Evolutionary conservation across 2,329 filamentous ascomycete species (phyloP).

Genomic region (Fusarium cicatricum): DNA sequence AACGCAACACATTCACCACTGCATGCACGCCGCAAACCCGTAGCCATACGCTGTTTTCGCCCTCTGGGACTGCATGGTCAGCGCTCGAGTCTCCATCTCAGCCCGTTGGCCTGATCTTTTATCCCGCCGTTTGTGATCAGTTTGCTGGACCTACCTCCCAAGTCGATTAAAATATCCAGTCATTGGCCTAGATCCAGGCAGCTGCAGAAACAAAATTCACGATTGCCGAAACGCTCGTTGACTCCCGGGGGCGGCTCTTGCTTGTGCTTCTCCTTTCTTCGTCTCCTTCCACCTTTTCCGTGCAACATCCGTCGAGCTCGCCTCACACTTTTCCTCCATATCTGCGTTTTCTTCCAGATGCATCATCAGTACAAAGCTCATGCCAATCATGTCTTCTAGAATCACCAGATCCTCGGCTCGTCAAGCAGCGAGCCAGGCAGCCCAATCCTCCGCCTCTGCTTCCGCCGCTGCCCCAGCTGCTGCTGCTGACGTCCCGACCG

Average conservation of each 20-base stretch:
- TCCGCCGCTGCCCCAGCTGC: slow-evolving; percentile 50
- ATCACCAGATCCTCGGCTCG: slow-evolving; percentile 94
- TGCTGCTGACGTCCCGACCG: slow-evolving; percentile 50
- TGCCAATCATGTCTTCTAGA: slow-evolving; percentile 91
- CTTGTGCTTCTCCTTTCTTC: slow-evolving; percentile 27
- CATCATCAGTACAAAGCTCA: slow-evolving; percentile 43
- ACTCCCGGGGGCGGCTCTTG: slow-evolving; percentile 20
- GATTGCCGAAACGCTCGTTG: slow-evolving; percentile 28
- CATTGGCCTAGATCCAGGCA: slow-evolving; percentile 9
- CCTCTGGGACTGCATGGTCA: background rate
- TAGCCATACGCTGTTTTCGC: slow-evolving; percentile 9
- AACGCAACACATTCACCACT: slow-evolving; percentile 26
- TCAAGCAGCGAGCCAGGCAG: slow-evolving; percentile 75
- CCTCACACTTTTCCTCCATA: slow-evolving; percentile 26
- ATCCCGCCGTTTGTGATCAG: slow-evolving; percentile 1
- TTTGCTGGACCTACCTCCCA: background rate
- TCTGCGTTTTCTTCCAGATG: slow-evolving; percentile 31
- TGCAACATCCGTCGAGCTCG: slow-evolving; percentile 28
- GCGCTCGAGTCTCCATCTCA: background rate
- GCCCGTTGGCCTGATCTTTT: background rate
- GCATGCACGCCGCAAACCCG: slow-evolving; percentile 8
- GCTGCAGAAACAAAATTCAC: slow-evolving; percentile 13
- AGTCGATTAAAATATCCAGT: slow-evolving; percentile 7
- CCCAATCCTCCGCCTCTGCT: slow-evolving; percentile 55
- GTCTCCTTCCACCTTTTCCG: slow-evolving; percentile 23